Conservation (phyloP, 2,329 filamentous ascomycete species). For the Laburnicola sp. region DNA sequence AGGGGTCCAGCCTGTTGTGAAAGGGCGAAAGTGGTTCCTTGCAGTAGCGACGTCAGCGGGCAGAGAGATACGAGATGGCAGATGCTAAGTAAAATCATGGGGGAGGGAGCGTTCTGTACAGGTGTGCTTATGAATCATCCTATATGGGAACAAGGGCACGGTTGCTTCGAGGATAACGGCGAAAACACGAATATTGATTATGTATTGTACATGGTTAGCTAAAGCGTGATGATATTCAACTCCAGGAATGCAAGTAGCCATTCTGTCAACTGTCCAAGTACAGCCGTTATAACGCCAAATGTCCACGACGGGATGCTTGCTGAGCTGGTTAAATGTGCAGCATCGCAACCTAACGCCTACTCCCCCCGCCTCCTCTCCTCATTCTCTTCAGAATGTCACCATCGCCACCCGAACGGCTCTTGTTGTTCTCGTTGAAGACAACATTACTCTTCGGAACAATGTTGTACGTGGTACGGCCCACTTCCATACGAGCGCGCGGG, state of each 20-base stretch:
- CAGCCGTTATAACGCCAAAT: background rate
- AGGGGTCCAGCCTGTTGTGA: background rate
- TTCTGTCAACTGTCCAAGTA: background rate
- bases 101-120: too few species aligned
- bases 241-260: conserved; percentile 3
- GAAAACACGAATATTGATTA: too few species aligned
- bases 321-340: too few species aligned
- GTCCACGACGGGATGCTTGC: too few species aligned
- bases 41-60: background rate
- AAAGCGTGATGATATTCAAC: background rate
- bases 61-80: background rate
- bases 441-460: conserved; percentile 64
- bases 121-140: too few species aligned
- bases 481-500: conserved; percentile 63
- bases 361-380: conserved; percentile 28
- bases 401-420: conserved; percentile 27
- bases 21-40: background rate
- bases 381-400: conserved; percentile 40
- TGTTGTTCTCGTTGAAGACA: conserved; percentile 35
- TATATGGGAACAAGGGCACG: too few species aligned
- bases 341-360: conserved; percentile 18
- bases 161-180: too few species aligned
- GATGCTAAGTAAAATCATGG: too few species aligned
- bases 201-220: conserved; percentile 3
- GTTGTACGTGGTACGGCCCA: conserved; percentile 63